These are phyloP conservation scores for Aristolochia californica DNA, from an alignment of 164 flowering plant species.

Conservation along the genomic window DNA sequence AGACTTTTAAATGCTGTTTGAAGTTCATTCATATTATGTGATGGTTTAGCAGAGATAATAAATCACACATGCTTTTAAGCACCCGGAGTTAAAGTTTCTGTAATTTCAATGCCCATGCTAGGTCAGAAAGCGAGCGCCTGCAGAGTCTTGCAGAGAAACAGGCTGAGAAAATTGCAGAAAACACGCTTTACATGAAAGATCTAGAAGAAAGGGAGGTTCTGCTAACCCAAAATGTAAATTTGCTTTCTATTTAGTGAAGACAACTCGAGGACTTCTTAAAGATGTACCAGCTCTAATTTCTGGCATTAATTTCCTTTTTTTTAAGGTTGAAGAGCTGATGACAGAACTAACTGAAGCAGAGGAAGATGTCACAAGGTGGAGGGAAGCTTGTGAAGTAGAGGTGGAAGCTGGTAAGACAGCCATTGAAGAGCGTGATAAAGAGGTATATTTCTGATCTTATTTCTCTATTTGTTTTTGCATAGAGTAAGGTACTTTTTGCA, in stretches of 20 bases:
- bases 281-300: not conserved
- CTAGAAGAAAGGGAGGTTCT: constrained; percentile 57
- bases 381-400: constrained; percentile 81
- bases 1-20: no score
- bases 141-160: constrained; percentile 61
- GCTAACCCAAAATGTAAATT: constrained; percentile 46
- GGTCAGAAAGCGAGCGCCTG: constrained; percentile 71
- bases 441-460: constrained; percentile 23
- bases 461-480: no score
- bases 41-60: no score
- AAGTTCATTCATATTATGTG: no score
- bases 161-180: constrained; percentile 45
- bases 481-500: no score
- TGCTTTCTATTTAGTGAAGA: not conserved
- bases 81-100: no score
- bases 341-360: constrained; percentile 47
- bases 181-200: constrained; percentile 40
- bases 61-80: no score
- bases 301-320: not conserved
- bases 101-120: constrained; percentile 26
- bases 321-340: constrained; percentile 60
- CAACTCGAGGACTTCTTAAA: not conserved
- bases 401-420: constrained; percentile 56
- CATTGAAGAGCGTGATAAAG: constrained; percentile 44
- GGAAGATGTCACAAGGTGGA: constrained; percentile 72